These are phyloP conservation scores for Bauhinia variegata DNA, from an alignment of 306 rosid species.

Conservation along the genomic window DNA sequence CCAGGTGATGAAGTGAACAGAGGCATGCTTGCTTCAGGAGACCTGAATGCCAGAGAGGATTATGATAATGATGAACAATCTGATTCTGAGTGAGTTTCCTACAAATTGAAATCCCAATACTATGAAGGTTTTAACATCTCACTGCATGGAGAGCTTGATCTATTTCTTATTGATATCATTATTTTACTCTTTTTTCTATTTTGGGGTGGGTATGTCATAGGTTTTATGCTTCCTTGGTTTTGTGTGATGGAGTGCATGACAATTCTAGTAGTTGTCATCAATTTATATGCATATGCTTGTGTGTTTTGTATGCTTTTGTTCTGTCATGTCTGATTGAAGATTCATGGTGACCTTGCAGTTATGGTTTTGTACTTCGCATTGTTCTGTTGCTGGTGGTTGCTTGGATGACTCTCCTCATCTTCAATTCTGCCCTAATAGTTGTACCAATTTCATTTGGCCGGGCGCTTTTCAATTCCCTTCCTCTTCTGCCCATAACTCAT, in stretches of 20 bases:
- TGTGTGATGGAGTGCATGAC: constrained; percentile 23
- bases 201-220: background rate
- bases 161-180: constrained; percentile 5
- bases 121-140: background rate
- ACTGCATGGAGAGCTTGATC: background rate
- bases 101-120: constrained; percentile 2
- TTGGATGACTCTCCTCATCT: constrained; percentile 95
- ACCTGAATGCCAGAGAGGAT: constrained; percentile 59
- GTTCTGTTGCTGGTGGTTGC: constrained; percentile 92
- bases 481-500: constrained; percentile 94
- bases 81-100: constrained; percentile 88
- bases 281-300: constrained; percentile 12
- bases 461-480: constrained; percentile 83
- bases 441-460: constrained; percentile 91
- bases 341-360: constrained; percentile 49
- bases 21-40: constrained; percentile 52
- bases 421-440: constrained; percentile 91
- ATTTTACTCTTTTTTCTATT: background rate
- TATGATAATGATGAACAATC: constrained; percentile 83
- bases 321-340: constrained; percentile 21
- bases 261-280: background rate
- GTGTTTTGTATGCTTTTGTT: constrained; percentile 13
- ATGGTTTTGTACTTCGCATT: constrained; percentile 87
- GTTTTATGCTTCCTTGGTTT: constrained; percentile 10
- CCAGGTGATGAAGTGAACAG: constrained; percentile 66